phyloP scores from a whole-genome alignment of 495 filamentous ascomycete genomes.

The Xylaria curta region DNA sequence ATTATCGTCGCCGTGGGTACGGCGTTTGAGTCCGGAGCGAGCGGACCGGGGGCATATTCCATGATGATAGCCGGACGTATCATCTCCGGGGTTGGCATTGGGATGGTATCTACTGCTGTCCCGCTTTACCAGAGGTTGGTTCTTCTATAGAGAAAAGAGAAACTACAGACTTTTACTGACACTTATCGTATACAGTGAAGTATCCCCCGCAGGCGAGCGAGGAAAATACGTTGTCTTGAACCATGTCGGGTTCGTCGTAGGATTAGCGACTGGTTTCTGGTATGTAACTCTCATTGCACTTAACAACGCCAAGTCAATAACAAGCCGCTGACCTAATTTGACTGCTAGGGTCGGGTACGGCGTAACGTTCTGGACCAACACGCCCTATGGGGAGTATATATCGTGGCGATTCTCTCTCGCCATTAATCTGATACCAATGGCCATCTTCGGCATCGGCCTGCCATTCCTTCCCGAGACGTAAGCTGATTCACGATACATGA shows the following conservation, averaged over 20 bases:
- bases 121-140: constrained; percentile 61
- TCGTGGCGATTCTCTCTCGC: constrained; percentile 57
- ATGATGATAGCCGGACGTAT: constrained; percentile 61
- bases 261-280: constrained; percentile 61
- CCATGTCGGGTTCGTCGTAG: constrained; percentile 62
- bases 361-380: constrained; percentile 49
- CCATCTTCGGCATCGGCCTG: constrained; percentile 51
- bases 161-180: no score
- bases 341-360: constrained; percentile 51
- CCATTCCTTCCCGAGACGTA: constrained; percentile 59
- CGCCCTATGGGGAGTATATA: constrained; percentile 36
- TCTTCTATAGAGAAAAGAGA: no score
- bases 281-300: constrained; percentile 33
- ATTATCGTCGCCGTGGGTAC: constrained; percentile 53
- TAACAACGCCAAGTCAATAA: background rate
- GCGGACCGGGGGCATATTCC: constrained; percentile 48
- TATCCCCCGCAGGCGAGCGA: constrained; percentile 57
- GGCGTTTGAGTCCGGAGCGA: constrained; percentile 51
- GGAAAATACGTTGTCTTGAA: constrained; percentile 64
- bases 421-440: constrained; percentile 51
- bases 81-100: constrained; percentile 58
- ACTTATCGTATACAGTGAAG: no score
- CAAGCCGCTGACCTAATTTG: background rate
- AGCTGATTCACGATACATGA: constrained; percentile 42
- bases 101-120: constrained; percentile 61